Evolutionary conservation across 106 monocot genomes (phyloP).

Genomic region (Vanilla planifolia): DNA sequence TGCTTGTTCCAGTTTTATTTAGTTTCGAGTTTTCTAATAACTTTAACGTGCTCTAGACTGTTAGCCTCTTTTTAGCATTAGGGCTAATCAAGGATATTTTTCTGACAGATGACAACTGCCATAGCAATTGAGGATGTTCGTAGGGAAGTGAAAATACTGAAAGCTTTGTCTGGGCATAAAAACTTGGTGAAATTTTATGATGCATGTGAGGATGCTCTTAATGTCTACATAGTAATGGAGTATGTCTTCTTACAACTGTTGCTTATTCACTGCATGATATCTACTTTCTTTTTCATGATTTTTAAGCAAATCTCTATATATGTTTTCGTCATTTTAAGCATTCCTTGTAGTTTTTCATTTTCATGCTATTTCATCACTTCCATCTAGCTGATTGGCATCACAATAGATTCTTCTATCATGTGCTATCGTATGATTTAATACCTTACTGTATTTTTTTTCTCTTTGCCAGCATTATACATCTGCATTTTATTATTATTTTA

Average conservation of each 20-base stretch:
- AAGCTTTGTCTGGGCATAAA: slow-evolving; percentile 72
- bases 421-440: not conserved
- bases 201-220: slow-evolving; percentile 95
- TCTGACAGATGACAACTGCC: slow-evolving; percentile 61
- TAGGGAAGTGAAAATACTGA: slow-evolving; percentile 95
- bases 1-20: not conserved
- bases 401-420: not conserved
- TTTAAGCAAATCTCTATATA: not conserved
- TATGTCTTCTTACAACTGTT: slow-evolving; percentile 27
- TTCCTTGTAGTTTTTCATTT: not conserved
- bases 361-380: not conserved
- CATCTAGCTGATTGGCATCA: not conserved
- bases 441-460: not conserved
- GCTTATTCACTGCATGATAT: not conserved
- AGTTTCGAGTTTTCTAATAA: not conserved
- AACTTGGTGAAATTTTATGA: slow-evolving; percentile 87
- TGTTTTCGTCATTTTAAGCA: not conserved
- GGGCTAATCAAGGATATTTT: slow-evolving; percentile 1
- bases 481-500: too few relatives aligned
- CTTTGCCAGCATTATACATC: too few relatives aligned
- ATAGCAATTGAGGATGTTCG: slow-evolving; percentile 96
- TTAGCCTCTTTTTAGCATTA: not conserved
- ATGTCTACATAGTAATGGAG: slow-evolving; percentile 99
- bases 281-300: not conserved
- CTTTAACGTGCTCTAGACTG: not conserved